Percentiles rank a stretch among this genome's conserved stretches.
Conservation (phyloP, 1,139 yeast species). For the Debaryomycetaceae sp. region DNA sequence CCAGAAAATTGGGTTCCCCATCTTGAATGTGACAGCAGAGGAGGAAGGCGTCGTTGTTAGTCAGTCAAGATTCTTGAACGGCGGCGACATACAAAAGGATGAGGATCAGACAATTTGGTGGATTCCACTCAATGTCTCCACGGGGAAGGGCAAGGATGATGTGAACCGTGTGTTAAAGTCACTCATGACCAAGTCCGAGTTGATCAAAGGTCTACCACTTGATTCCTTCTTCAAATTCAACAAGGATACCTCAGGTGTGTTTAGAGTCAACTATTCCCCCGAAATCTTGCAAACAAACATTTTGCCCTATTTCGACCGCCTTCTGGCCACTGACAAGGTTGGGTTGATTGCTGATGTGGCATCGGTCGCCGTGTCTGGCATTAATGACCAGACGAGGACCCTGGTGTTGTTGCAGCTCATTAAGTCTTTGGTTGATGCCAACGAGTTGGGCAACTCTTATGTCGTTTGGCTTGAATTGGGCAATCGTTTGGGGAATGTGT, state of each 20-base stretch:
- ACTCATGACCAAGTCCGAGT: constrained; percentile 13
- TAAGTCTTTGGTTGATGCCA: constrained; percentile 31
- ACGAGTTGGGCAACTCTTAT: constrained; percentile 45
- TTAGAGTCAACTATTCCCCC: constrained; percentile 61
- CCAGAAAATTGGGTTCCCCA: constrained; percentile 79
- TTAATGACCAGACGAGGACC: constrained; percentile 39
- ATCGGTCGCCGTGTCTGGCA: constrained; percentile 60
- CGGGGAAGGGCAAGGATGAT: constrained; percentile 16
- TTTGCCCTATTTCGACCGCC: constrained; percentile 37
- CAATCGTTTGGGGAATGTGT: constrained; percentile 37
- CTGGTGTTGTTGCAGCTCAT: constrained; percentile 42
- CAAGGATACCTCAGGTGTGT: constrained; percentile 59
- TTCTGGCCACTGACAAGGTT: constrained; percentile 58
- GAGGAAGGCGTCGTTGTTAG: constrained; percentile 44
- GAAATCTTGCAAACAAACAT: constrained; percentile 41
- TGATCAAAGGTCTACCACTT: constrained; percentile 23
- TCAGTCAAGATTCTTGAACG: constrained; percentile 72
- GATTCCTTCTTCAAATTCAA: constrained; percentile 53
- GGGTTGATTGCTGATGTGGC: constrained; percentile 64
- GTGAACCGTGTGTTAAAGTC: constrained; percentile 8
- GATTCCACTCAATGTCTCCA: constrained; percentile 57
- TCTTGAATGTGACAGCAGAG: constrained; percentile 56
- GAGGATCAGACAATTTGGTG: constrained; percentile 75
- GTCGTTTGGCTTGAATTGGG: constrained; percentile 67
- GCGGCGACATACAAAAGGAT: constrained; percentile 73